Conservation (phyloP, 352 stramenopile species). For the Plasmopara halstedii region DNA sequence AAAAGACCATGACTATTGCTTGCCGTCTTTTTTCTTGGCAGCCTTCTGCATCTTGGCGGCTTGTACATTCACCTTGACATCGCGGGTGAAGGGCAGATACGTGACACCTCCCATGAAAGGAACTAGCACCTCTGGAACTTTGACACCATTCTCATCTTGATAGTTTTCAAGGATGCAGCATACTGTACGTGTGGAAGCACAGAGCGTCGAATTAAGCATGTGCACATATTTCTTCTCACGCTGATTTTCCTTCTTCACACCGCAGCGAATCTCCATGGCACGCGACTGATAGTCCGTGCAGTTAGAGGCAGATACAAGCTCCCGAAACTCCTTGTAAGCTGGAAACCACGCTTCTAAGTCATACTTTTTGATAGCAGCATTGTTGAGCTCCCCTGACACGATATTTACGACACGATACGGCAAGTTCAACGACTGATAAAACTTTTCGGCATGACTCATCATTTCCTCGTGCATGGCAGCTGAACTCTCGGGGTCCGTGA, state of each 20-base stretch:
- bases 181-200: conserved; percentile 96
- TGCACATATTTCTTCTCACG: conserved; percentile 97
- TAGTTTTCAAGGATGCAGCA: conserved; percentile 99
- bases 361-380: conserved; percentile 99
- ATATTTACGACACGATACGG: conserved; percentile 99
- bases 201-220: conserved; percentile 99
- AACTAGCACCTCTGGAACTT: conserved; percentile 95
- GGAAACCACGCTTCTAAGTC: conserved; percentile 99
- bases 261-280: conserved; percentile 96
- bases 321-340: conserved; percentile 96
- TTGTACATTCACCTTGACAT: conserved; percentile 89
- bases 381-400: conserved; percentile 97
- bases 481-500: conserved; percentile 92
- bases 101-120: conserved; percentile 98
- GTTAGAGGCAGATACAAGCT: conserved; percentile 99
- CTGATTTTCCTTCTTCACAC: conserved; percentile 93
- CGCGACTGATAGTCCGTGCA: conserved; percentile 98
- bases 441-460: conserved; percentile 91
- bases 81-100: conserved; percentile 97
- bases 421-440: conserved; percentile 97
- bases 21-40: conserved; percentile 89
- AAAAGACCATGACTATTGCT: conserved; percentile 24
- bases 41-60: conserved; percentile 94
- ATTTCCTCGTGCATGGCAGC: conserved; percentile 91
- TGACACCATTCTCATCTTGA: conserved; percentile 96